Conservation (phyloP, 441 rosid genomes). For the Sinapis alba region DNA sequence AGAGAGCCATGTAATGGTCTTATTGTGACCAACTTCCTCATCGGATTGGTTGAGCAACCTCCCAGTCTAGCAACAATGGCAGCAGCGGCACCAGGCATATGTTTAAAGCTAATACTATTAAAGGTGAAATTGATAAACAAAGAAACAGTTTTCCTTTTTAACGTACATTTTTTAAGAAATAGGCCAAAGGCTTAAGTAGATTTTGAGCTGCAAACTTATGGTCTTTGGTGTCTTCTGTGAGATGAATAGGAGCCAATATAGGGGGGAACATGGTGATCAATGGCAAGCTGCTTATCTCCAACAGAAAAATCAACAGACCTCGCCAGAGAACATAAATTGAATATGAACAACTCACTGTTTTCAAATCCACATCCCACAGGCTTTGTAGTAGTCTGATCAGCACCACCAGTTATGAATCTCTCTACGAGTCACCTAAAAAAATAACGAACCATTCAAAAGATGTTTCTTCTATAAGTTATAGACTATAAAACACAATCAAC, state of each 20-base stretch:
- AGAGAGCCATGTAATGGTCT: slow-evolving; percentile 69
- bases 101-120: background rate
- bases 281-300: slow-evolving; percentile 79
- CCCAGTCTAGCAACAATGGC: slow-evolving; percentile 59
- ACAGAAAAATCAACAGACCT: slow-evolving; percentile 82
- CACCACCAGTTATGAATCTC: slow-evolving; percentile 77
- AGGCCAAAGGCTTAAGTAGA: background rate
- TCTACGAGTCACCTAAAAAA: slow-evolving; percentile 65
- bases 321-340: slow-evolving; percentile 76
- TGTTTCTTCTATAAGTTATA: too few species aligned
- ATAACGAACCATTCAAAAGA: too few species aligned
- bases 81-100: slow-evolving; percentile 18
- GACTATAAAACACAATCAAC: too few species aligned
- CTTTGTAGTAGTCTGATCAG: slow-evolving; percentile 84
- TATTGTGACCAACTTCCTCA: slow-evolving; percentile 77
- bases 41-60: slow-evolving; percentile 68
- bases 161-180: background rate
- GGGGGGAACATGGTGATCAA: slow-evolving; percentile 77
- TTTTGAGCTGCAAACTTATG: slow-evolving; percentile 47
- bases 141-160: background rate
- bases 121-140: background rate
- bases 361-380: slow-evolving; percentile 84
- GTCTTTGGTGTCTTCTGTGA: slow-evolving; percentile 61
- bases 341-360: slow-evolving; percentile 53
- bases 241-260: slow-evolving; percentile 85